phyloP scores from a whole-genome alignment of 2,329 filamentous ascomycete species.

The Microthyrium microscopicum region DNA sequence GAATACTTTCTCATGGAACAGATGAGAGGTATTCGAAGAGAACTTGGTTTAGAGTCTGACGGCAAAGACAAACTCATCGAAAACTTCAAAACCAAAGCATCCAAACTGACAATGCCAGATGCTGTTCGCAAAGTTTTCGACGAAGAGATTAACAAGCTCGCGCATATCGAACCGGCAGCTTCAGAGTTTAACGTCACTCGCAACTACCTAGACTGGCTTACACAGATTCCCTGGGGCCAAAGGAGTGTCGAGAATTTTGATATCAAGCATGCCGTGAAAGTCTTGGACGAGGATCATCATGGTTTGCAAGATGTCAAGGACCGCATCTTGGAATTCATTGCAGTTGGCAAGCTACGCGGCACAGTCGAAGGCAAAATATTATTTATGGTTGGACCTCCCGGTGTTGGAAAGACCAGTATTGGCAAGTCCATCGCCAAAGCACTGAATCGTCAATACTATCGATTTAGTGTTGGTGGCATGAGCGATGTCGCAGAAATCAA shows the following conservation, averaged over 20 bases:
- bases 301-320: slow-evolving; percentile 97
- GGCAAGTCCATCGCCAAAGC: slow-evolving; percentile 95
- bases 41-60: slow-evolving; percentile 91
- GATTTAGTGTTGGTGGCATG: slow-evolving; percentile 92
- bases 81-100: slow-evolving; percentile 90
- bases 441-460: slow-evolving; percentile 89
- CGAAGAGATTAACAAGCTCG: slow-evolving; percentile 93
- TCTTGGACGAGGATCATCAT: slow-evolving; percentile 92
- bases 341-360: slow-evolving; percentile 88
- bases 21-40: slow-evolving; percentile 94
- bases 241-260: slow-evolving; percentile 93
- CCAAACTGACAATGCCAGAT: slow-evolving; percentile 90
- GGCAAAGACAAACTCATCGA: slow-evolving; percentile 97
- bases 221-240: slow-evolving; percentile 94
- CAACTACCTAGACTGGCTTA: slow-evolving; percentile 97
- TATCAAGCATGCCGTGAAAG: slow-evolving; percentile 75
- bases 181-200: slow-evolving; percentile 98
- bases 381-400: slow-evolving; percentile 91
- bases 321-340: slow-evolving; percentile 94
- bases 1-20: slow-evolving; percentile 99
- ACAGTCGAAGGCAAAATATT: slow-evolving; percentile 97
- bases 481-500: slow-evolving; percentile 99
- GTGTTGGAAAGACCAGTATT: slow-evolving; percentile 97
- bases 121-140: slow-evolving; percentile 95
- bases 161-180: slow-evolving; percentile 83